Percentiles rank a stretch among this genome's conserved stretches.
These are phyloP conservation scores for Globisporangium emineosum DNA, from an alignment of 352 stramenopile genomes.

Conservation along the genomic window DNA sequence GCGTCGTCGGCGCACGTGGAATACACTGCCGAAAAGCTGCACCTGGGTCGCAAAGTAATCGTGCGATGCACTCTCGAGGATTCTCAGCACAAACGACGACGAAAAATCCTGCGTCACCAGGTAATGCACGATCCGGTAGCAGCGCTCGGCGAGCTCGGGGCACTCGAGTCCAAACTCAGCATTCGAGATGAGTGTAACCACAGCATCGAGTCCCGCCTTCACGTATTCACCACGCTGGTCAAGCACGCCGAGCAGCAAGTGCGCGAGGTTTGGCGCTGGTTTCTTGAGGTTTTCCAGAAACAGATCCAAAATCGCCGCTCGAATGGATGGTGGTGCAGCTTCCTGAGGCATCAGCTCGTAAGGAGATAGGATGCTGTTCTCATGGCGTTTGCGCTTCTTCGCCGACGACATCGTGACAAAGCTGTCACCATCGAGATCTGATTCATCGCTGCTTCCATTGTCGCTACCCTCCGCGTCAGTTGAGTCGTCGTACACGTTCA, in stretches of 20 bases:
- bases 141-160: conserved; percentile 58
- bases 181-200: conserved; percentile 73
- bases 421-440: conserved; percentile 21
- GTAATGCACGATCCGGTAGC: conserved; percentile 63
- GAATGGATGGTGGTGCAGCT: conserved; percentile 44
- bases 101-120: conserved; percentile 71
- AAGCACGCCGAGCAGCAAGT: conserved; percentile 66
- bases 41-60: conserved; percentile 72
- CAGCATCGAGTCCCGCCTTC: conserved; percentile 58
- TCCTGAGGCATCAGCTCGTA: conserved; percentile 48
- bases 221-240: conserved; percentile 38
- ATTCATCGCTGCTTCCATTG: conserved; percentile 17
- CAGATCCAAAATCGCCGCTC: conserved; percentile 65
- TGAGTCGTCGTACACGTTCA: conserved; percentile 61
- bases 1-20: conserved; percentile 38
- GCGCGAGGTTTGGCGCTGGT: conserved; percentile 67
- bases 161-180: conserved; percentile 64
- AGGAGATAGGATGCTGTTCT: conserved; percentile 42
- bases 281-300: conserved; percentile 77
- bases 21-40: conserved; percentile 51
- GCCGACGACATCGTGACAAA: conserved; percentile 34
- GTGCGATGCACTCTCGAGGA: conserved; percentile 60
- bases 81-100: conserved; percentile 38
- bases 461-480: conserved; percentile 21
- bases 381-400: conserved; percentile 42